Base-by-base conservation (phyloP, 441 rosid species). In the Pelargonium fulgidum region DNA sequence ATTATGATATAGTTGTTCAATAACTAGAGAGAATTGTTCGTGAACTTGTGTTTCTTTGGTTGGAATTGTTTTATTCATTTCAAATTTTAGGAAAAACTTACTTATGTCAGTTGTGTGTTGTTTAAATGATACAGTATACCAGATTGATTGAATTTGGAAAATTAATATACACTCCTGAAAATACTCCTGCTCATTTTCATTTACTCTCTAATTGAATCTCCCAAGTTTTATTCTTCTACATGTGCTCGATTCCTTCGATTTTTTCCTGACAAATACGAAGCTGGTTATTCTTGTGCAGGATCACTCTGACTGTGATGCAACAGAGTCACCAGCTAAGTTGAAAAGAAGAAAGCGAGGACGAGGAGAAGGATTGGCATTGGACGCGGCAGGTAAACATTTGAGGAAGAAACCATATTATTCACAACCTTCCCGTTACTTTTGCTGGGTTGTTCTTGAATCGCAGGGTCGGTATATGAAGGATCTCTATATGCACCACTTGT, bases 391-490 rank as follows among this genome's bases (percentile, higher is more conserved):
- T 71, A 70, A 36, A 70, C 69, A 70, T 52, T 68, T 2, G 90
- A 81, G 68, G 86, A 85, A 62, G 95, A 86, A 76, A 20, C 68
- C 24, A 67, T 7, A 56, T 77, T 67, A 56, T 77, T 67, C 56
- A 73, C 72, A 16, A 64, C 64, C 80, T 73, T 76, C 72, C 76
- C 75, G 11, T 58, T 19, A 24, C 48, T 66, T 45, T 48, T 63
- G 66, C 65, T 45, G 42, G 80, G 77, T 36, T 58, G 62, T 19
- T 68, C 73, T 79, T 71, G 74, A 44, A 78, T 56, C 9, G 24
- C 62, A 17, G 62, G 62, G 8, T 19, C 62, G 1, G 62, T 56
- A 56, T 14, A 59, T 45, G 76, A 64, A 63, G 81, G 69, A n/a
- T 76, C 50, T 17, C 76, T 29, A 22, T 39, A 47, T 14, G 64